Percentiles rank a stretch among this genome's conserved stretches.
Evolutionary conservation across 2,329 filamentous ascomycete genomes (phyloP).

Genomic region (Drechslerella coelobrocha): DNA sequence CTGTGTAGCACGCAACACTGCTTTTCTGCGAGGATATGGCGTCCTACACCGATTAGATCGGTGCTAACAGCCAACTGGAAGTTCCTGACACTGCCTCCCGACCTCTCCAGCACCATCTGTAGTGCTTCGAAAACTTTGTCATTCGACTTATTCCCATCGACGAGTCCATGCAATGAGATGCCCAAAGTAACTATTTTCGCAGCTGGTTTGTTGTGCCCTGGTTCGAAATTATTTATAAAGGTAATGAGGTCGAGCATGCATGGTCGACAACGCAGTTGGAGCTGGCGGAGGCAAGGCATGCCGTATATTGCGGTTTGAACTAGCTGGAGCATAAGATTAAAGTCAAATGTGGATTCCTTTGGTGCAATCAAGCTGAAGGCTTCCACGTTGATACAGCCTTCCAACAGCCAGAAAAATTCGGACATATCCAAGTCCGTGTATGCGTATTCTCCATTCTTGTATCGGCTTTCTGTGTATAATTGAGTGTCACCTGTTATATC

Average conservation of each 20-base stretch:
- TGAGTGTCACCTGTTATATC: slow-evolving; percentile 16
- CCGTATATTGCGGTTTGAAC: slow-evolving; percentile 12
- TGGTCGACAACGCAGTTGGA: slow-evolving; percentile 13
- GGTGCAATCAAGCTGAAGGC: slow-evolving; percentile 23
- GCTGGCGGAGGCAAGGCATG: slow-evolving; percentile 13
- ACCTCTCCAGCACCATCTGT: slow-evolving; percentile 7
- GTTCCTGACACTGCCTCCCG: slow-evolving; percentile 15
- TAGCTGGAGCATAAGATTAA: slow-evolving; percentile 13
- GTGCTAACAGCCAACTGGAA: slow-evolving; percentile 8
- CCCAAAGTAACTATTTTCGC: slow-evolving; percentile 12
- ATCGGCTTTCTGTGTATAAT: slow-evolving; percentile 12
- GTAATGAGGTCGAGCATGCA: slow-evolving; percentile 25
- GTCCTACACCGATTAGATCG: neutral
- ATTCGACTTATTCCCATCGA: slow-evolving; percentile 6
- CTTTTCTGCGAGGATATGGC: neutral
- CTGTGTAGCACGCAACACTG: slow-evolving; percentile 15
- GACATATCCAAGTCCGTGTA: slow-evolving; percentile 30
- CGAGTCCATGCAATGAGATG: slow-evolving; percentile 21
- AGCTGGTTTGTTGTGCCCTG: slow-evolving; percentile 1
- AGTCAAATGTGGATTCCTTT: slow-evolving; percentile 24
- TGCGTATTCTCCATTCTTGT: slow-evolving; percentile 29
- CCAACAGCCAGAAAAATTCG: slow-evolving; percentile 28
- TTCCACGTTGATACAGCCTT: slow-evolving; percentile 12
- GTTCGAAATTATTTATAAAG: slow-evolving; percentile 12
- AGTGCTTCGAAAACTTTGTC: slow-evolving; percentile 33